Base-by-base conservation (phyloP, 1,139 yeast species). In the Kodamaea derodonti region DNA sequence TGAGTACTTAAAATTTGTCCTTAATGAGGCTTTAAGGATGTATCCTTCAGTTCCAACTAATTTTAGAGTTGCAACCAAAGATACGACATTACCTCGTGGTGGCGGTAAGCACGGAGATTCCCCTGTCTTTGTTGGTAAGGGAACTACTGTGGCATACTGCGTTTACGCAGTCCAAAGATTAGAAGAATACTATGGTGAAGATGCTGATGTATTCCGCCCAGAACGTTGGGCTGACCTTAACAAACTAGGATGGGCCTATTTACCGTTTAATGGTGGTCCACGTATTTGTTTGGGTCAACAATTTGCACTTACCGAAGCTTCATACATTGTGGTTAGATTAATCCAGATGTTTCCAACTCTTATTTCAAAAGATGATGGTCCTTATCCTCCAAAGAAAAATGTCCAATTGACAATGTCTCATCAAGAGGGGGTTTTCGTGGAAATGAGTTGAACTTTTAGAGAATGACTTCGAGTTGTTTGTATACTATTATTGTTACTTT, bases 181-280 rank as follows among this genome's bases (percentile, higher is more conserved):
- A 36, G 54, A 54, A 31, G 52, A 54, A 18, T 54, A 57, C 43
- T 76, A 70, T 57, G 82, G 82, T 27, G 57, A 65, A 33, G 79
- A 74, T 42, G 68, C 76, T 7, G 35, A 41, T 6, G 69, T 50
- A 30, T 75, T 69, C 55, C 60, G 60, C 31, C 80, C 80, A 3
- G 78, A 72, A 41, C 60, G 79, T 41, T 73, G 79, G 79, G 56
- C 54, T 35, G 66, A 61, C 41, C 59, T 60, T 24, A 43, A 46
- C 17, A 63, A 60, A 39, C 46, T 60, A 36, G 72, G 72, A 16
- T 75, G 80, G 79, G 73, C 70, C 11, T 75, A 58, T 50, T 51
- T 75, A 24, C 80, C 80, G 4, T 75, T 75, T 57, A 75, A 75
- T 45, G 81, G 81, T 30, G 82, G 82, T 4, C 81, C 82, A 20